Evolutionary conservation across 345 rosid genomes (phyloP), one percentile per base, ranked within the genome.

Genomic region (Camelina hispida): DNA sequence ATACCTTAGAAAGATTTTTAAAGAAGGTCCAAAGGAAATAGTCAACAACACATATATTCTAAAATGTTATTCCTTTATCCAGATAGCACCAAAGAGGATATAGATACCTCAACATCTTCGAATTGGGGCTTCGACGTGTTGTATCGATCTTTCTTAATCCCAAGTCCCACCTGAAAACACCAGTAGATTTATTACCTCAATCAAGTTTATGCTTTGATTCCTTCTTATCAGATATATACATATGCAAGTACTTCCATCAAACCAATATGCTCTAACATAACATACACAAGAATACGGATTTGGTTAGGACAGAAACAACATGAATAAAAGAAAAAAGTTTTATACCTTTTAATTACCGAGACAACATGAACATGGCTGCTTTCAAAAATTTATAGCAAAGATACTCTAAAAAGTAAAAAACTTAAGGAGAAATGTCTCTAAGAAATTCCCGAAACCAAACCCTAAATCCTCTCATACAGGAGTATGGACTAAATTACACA

Each of bases 41-140:
- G 25, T 62, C 65, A 52, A 69, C 57, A 68, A 17, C 59, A 76
- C 44, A 62, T 69, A 22, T 46, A 35, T 68, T 68, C 51, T 32
- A 16, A 53, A 69, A 34, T 44, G 59, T 69, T 71, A 64, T 77
- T 64, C 76, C 59, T 58, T 71, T 71, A 77, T 77, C 76, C 38
- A 63, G 71, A 69, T 52, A 62, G 58, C 43, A 76, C 13, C 60
- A 44, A 23, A 52, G 65, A 62, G 8, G 70, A 69, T 37, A 69
- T 37, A 44, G 35, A 77, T 77, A 77, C 80, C 71, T 77, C 66
- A 46, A 62, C 13, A 69, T 62, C 42, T 53, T 75, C 64, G 22
- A 54, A 76, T 51, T 30, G 55, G 20, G 52, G 52, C 34, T 47
- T 74, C 40, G 42, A 61, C 69, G 56, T 61, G 63, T 76, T 51